Base-by-base conservation (phyloP, 148 eudicot species). In the Fagopyrum homotropicum region DNA sequence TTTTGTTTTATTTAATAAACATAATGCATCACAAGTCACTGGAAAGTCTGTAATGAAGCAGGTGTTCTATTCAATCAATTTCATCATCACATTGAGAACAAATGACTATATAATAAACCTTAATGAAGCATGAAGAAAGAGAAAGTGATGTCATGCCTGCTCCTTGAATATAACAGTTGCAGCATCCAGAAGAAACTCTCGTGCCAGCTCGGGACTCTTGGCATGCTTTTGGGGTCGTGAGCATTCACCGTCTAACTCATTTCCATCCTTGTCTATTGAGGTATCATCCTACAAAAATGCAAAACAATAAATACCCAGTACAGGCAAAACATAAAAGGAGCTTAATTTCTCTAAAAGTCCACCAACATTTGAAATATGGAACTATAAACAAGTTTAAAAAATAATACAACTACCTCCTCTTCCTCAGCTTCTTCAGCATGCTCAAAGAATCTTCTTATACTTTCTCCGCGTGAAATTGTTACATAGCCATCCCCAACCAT, bases 171-270 rank as follows among this genome's bases (percentile, higher is more conserved):
- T 92, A 75, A 95, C 93, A 78, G 97, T 95, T 30, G 98, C 96
- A 75, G 98, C 98, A 88, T 95, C 97, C 55, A 95, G 86, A 81
- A 95, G 94, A 82, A 92, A 95, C 76, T 95, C 97, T 63, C 97
- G 86, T 81, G 98, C 98, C 80, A 92, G 97, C 77, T 95, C 98
- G 82, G 98, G 97, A 82, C 96, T 95, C 88, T 95, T 95, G 46
- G 98, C 98, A 88, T 95, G 98, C 86, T 88, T 95, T 73, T 92
- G 98, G 66, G 98, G 98, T 75, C 98, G 93, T 76, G 98, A 90
- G 83, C 97, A 90, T 88, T 95, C 98, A 74, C 94, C 93, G 84
- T 92, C 98, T 56, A 95, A 68, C 70, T 95, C 98, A 82, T 90
- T 92, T 63, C 98, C 97, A 73, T 91, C 97, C 84, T 89, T 90